Evolutionary conservation across 257 asterid species (phyloP).

Genomic region (Handroanthus guayacan): DNA sequence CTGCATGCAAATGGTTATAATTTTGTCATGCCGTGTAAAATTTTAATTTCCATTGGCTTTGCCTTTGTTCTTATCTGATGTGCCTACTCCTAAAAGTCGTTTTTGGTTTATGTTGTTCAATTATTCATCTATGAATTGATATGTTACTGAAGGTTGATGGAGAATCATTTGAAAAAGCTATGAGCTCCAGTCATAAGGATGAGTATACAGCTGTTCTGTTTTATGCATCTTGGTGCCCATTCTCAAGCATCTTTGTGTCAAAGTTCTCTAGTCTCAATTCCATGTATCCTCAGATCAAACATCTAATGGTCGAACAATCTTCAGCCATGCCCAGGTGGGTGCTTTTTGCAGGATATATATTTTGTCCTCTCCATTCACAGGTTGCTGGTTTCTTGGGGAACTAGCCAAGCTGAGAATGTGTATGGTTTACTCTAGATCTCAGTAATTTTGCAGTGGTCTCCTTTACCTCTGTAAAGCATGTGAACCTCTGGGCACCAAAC

Average conservation of each 20-base stretch:
- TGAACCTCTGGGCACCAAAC: neutral
- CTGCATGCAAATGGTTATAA: neutral
- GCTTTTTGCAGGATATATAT: neutral
- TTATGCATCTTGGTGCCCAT: conserved; percentile 80
- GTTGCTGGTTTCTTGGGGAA: conserved; percentile 4
- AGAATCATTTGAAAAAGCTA: conserved; percentile 52
- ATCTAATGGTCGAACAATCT: conserved; percentile 65
- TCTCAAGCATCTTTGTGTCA: conserved; percentile 53
- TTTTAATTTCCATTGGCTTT: neutral
- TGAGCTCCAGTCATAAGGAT: conserved; percentile 48
- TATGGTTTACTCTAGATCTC: neutral
- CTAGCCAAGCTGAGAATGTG: neutral
- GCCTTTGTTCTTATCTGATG: neutral
- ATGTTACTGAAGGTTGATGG: conserved; percentile 65
- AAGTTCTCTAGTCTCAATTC: conserved; percentile 61
- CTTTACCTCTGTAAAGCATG: neutral
- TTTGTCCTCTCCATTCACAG: neutral
- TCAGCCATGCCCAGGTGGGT: conserved; percentile 72
- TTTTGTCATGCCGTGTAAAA: conserved; percentile 1
- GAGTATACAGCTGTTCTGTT: conserved; percentile 60
- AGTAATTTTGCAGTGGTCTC: neutral
- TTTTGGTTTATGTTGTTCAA: conserved; percentile 23
- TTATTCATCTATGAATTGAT: conserved; percentile 14
- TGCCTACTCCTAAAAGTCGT: neutral
- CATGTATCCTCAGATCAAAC: conserved; percentile 75